Conservation (phyloP, 176 grass and related monocot species). For the Sorghum bicolor region DNA sequence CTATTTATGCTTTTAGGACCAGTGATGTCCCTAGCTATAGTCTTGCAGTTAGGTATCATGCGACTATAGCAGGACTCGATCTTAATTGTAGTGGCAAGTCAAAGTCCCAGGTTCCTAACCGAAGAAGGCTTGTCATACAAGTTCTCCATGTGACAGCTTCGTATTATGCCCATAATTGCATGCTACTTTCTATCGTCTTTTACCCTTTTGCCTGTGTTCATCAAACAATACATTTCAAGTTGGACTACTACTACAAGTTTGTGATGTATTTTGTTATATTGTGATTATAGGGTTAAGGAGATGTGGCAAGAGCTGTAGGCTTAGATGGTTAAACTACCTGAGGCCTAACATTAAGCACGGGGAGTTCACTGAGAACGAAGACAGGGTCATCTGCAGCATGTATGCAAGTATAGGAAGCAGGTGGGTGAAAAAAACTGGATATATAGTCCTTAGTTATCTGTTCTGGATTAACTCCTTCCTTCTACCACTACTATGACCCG, state of each 20-base stretch:
- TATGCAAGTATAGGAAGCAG: constrained; percentile 90
- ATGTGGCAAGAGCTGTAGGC: constrained; percentile 95
- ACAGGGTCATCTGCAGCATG: constrained; percentile 79
- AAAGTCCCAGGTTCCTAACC: neutral
- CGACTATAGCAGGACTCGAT: neutral
- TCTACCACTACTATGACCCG: neutral
- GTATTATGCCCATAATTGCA: neutral
- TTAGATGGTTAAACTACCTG: constrained; percentile 96
- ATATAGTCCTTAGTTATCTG: neutral
- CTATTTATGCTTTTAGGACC: neutral
- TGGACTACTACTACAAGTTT: neutral
- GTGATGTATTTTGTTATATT: neutral
- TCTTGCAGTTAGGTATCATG: constrained; percentile 15
- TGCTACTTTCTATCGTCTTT: neutral
- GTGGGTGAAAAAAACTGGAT: constrained; percentile 28
- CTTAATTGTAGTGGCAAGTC: constrained; percentile 16
- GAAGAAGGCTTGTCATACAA: neutral
- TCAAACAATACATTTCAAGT: neutral
- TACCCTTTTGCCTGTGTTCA: neutral
- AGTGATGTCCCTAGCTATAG: neutral
- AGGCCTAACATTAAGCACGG: constrained; percentile 96
- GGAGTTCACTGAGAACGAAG: constrained; percentile 84
- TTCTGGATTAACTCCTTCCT: neutral
- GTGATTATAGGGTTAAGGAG: constrained; percentile 64
- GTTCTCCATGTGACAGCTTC: neutral